These are phyloP conservation scores for Hypoxylon sp. DNA, from an alignment of 2,329 filamentous ascomycete genomes.

Conservation along the genomic window DNA sequence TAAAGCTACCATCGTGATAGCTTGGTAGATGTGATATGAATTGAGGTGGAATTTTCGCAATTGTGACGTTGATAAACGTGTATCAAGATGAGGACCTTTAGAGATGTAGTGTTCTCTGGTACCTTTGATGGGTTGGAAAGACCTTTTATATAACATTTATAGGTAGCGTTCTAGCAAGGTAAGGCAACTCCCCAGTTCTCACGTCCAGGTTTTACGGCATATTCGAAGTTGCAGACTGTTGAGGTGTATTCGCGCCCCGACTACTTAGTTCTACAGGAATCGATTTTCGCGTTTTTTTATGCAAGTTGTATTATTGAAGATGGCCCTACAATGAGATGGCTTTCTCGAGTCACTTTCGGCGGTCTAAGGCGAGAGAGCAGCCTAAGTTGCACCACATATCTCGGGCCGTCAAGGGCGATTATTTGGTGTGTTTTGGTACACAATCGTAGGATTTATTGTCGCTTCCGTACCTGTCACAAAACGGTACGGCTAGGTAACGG, in stretches of 20 bases:
- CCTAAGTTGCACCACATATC: not conserved
- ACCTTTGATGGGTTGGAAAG: no score
- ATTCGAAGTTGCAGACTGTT: not conserved
- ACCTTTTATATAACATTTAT: not conserved
- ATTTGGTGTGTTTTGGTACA: conserved; percentile 5
- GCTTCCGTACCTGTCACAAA: not conserved
- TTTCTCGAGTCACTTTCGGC: no score
- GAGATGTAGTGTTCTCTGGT: not conserved
- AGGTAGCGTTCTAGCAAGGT: no score
- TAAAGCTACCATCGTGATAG: conserved; percentile 7
- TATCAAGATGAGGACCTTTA: not conserved
- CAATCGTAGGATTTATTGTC: not conserved
- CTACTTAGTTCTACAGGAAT: not conserved
- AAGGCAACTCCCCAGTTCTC: not conserved
- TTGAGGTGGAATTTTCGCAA: not conserved
- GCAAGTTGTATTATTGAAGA: conserved; percentile 8
- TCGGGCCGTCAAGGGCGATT: not conserved
- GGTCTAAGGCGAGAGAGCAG: not conserved
- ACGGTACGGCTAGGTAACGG: not conserved
- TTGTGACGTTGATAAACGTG: not conserved
- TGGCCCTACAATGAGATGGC: not conserved
- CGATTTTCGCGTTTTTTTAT: conserved; percentile 1
- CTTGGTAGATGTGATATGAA: not conserved
- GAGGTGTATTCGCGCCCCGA: not conserved
- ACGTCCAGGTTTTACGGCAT: not conserved